Conservation (phyloP, 495 filamentous ascomycete genomes). For the Xylaria longipes region DNA sequence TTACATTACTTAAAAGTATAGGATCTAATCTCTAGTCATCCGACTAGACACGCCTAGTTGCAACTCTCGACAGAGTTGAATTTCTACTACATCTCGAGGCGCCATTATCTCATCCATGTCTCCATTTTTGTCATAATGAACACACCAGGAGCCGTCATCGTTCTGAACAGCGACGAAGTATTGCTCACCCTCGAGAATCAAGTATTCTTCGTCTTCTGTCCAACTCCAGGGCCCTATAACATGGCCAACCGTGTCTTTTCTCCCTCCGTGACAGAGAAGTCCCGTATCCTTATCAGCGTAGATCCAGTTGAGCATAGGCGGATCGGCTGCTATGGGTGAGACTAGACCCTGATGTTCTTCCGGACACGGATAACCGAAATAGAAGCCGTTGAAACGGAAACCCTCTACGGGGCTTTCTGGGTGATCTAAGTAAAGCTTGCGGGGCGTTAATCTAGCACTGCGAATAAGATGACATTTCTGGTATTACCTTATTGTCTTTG, state of each 20-base stretch:
- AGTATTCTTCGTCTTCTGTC: slow-evolving; percentile 59
- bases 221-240: slow-evolving; percentile 64
- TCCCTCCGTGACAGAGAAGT: slow-evolving; percentile 60
- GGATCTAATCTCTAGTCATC: slow-evolving; percentile 25
- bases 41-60: slow-evolving; percentile 44
- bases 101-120: slow-evolving; percentile 38
- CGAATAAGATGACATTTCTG: not conserved
- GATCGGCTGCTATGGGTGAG: slow-evolving; percentile 62
- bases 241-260: slow-evolving; percentile 55
- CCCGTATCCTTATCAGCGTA: slow-evolving; percentile 64
- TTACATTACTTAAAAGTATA: not conserved
- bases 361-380: slow-evolving; percentile 64
- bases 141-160: slow-evolving; percentile 53
- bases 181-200: slow-evolving; percentile 55
- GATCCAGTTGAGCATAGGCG: slow-evolving; percentile 70
- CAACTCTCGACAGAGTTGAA: slow-evolving; percentile 40
- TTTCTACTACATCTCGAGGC: slow-evolving; percentile 38
- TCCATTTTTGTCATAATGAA: slow-evolving; percentile 51
- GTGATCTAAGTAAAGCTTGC: slow-evolving; percentile 55
- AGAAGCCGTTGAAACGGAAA: slow-evolving; percentile 66
- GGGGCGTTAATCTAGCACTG: not conserved
- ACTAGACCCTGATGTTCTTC: slow-evolving; percentile 63
- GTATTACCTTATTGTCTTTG: slow-evolving; percentile 52
- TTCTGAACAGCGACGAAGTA: slow-evolving; percentile 52
- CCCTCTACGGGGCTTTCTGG: slow-evolving; percentile 51